phyloP scores from a whole-genome alignment of 2,329 filamentous ascomycete genomes.

The Tetracladium maxilliforme region DNA sequence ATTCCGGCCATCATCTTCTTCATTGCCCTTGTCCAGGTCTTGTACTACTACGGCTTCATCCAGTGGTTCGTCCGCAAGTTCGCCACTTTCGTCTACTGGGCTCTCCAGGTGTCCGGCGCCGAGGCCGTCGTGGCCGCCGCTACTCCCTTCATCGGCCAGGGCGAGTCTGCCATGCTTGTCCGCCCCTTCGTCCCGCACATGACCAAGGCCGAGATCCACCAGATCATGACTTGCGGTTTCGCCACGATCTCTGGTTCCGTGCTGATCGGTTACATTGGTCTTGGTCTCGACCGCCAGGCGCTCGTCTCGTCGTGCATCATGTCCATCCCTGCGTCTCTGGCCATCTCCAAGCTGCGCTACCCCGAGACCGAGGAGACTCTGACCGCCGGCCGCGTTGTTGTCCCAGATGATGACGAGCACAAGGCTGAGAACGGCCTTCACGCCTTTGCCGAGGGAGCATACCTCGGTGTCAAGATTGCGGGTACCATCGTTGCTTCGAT shows the following conservation, averaged over 20 bases:
- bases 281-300: conserved; percentile 73
- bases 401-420: conserved; percentile 67
- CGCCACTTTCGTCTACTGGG: conserved; percentile 84
- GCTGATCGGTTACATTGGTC: conserved; percentile 69
- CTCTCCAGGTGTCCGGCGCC: conserved; percentile 71
- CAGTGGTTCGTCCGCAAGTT: conserved; percentile 88
- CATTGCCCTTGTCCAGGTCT: conserved; percentile 75
- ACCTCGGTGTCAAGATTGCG: conserved; percentile 75
- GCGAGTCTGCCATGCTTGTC: conserved; percentile 87
- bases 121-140: conserved; percentile 90
- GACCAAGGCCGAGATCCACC: conserved; percentile 78
- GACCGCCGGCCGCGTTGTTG: conserved; percentile 65
- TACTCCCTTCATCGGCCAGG: conserved; percentile 87
- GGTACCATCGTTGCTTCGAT: conserved; percentile 69
- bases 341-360: conserved; percentile 78
- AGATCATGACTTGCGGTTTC: conserved; percentile 85
- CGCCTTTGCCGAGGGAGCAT: conserved; percentile 72
- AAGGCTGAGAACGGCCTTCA: conserved; percentile 69
- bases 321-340: conserved; percentile 84
- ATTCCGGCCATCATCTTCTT: conserved; percentile 95
- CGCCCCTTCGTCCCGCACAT: conserved; percentile 74
- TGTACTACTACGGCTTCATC: conserved; percentile 67
- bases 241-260: conserved; percentile 86
- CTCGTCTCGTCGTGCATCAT: conserved; percentile 88
- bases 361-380: conserved; percentile 79